Evolutionary conservation across 2,329 filamentous ascomycete genomes (phyloP).

Genomic region (Mycosphaerella arachidis): DNA sequence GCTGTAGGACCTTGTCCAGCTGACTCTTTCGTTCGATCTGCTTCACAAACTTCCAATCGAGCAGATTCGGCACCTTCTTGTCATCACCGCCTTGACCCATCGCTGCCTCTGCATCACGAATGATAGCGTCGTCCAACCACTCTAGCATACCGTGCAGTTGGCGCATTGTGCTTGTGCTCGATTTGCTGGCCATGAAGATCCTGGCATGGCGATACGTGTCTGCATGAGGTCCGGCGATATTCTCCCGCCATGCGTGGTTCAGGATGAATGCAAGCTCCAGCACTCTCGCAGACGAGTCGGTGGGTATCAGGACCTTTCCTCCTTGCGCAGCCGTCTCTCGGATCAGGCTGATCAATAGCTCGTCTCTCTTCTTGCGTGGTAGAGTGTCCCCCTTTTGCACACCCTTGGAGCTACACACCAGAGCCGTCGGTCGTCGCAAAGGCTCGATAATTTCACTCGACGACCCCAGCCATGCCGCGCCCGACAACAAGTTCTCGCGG

Average conservation of each 20-base stretch:
- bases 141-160: constrained; percentile 94
- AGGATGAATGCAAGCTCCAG: constrained; percentile 87
- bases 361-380: constrained; percentile 74
- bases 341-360: constrained; percentile 77
- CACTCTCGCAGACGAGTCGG: constrained; percentile 91
- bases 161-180: constrained; percentile 80
- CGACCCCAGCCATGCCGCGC: constrained; percentile 87
- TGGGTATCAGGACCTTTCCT: constrained; percentile 87
- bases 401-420: constrained; percentile 86
- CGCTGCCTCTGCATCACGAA: constrained; percentile 60
- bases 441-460: constrained; percentile 93
- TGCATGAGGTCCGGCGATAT: constrained; percentile 29
- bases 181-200: constrained; percentile 80
- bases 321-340: constrained; percentile 72
- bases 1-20: constrained; percentile 63
- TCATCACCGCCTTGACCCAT: constrained; percentile 40
- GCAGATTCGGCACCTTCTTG: constrained; percentile 62
- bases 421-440: constrained; percentile 82
- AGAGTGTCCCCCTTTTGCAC: constrained; percentile 62
- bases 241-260: constrained; percentile 80
- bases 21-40: constrained; percentile 78
- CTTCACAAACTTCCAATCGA: constrained; percentile 83
- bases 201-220: constrained; percentile 49
- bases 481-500: constrained; percentile 89
- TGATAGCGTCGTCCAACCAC: constrained; percentile 97